Evolutionary conservation across 164 flowering plant species (phyloP).

Genomic region (Macadamia tetraphylla): DNA sequence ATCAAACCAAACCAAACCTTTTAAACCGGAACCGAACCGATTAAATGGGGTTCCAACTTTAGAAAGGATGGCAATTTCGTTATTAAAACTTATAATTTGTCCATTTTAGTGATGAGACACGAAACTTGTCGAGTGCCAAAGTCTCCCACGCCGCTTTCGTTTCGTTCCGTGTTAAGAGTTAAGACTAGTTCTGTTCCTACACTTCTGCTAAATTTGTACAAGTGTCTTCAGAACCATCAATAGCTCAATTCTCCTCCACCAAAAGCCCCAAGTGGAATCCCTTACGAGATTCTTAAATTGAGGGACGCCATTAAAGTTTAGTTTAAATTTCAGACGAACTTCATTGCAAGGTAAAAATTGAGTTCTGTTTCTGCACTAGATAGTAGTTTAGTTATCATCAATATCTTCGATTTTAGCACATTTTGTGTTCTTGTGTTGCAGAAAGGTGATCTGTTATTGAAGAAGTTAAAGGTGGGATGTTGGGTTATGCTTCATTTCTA

Average conservation of each 20-base stretch:
- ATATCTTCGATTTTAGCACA: too few relatives aligned
- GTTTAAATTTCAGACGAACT: neutral
- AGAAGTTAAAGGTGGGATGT: conserved; percentile 1
- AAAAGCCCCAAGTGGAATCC: neutral
- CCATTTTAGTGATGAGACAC: neutral
- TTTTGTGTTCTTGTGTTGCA: neutral
- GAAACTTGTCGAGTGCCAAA: neutral
- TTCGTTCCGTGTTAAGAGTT: too few relatives aligned
- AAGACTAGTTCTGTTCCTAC: too few relatives aligned
- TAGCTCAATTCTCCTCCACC: neutral
- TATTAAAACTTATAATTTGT: neutral
- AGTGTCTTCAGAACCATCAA: too few relatives aligned
- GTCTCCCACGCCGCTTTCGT: too few relatives aligned
- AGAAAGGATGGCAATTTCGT: neutral
- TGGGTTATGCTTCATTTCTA: neutral
- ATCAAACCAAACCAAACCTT: too few relatives aligned
- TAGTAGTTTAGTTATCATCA: too few relatives aligned
- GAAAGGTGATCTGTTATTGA: neutral
- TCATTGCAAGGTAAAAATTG: neutral
- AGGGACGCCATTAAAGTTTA: neutral
- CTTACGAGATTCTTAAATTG: neutral
- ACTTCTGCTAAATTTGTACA: too few relatives aligned
- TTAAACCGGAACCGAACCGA: too few relatives aligned
- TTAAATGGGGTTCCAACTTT: too few relatives aligned
- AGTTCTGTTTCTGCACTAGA: neutral